A percentile compares a stretch with the other conserved stretches of the same genome.
phyloP scores from a whole-genome alignment of 305 asterid genomes.

The Fraxinus ornus region DNA sequence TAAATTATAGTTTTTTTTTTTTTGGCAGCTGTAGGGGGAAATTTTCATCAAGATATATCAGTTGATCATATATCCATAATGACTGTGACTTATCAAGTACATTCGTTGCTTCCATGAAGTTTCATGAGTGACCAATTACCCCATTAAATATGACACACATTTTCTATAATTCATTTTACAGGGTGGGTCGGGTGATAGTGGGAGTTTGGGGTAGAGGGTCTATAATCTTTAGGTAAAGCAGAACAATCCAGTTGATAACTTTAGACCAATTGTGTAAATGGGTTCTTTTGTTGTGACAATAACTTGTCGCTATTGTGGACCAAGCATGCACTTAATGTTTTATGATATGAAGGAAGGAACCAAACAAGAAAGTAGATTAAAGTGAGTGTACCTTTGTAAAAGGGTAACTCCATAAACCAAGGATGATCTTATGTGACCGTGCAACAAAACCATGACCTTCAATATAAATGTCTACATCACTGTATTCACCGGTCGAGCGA shows the following conservation, averaged over 20 bases:
- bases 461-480: conserved; percentile 70
- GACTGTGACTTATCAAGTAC: not conserved
- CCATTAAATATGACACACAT: not conserved
- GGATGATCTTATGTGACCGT: conserved; percentile 70
- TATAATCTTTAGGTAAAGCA: not conserved
- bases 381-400: conserved; percentile 65
- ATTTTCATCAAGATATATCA: not conserved
- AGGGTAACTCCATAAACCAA: conserved; percentile 90
- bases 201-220: not conserved
- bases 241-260: not conserved
- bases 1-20: not conserved
- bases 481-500: conserved; percentile 54
- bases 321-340: not conserved
- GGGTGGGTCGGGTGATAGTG: not conserved
- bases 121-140: not conserved
- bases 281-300: not conserved
- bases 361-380: not conserved
- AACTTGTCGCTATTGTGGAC: not conserved
- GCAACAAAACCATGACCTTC: conserved; percentile 66
- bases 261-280: not conserved
- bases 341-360: not conserved
- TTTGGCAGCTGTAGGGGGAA: not conserved
- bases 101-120: not conserved
- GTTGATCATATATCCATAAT: not conserved
- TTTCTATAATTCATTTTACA: not conserved